phyloP scores from a whole-genome alignment of 805 yeast genomes.

The Lachancea nothofagi region DNA sequence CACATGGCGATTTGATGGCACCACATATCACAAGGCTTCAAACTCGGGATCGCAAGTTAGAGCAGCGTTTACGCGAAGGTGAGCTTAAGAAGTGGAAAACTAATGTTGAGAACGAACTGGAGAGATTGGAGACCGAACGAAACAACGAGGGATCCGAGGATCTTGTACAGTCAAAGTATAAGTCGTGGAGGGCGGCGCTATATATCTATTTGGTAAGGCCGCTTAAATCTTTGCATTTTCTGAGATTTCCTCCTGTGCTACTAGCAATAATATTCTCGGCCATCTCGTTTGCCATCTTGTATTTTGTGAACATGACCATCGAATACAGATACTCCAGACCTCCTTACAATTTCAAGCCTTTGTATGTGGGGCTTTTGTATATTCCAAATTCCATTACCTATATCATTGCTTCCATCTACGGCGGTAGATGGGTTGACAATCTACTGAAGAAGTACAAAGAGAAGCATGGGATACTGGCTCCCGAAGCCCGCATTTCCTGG shows the following conservation, averaged over 20 bases:
- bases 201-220: slow-evolving; percentile 56
- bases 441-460: slow-evolving; percentile 47
- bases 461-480: slow-evolving; percentile 60
- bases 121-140: slow-evolving; percentile 14
- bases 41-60: slow-evolving; percentile 18
- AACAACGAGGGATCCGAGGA: slow-evolving; percentile 2
- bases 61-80: slow-evolving; percentile 16
- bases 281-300: slow-evolving; percentile 63
- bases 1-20: slow-evolving; percentile 20
- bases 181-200: slow-evolving; percentile 23
- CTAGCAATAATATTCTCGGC: slow-evolving; percentile 62
- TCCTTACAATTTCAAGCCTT: slow-evolving; percentile 65
- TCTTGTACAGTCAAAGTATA: slow-evolving; percentile 8
- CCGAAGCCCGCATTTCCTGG: slow-evolving; percentile 75
- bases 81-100: slow-evolving; percentile 25
- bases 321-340: slow-evolving; percentile 52
- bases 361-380: slow-evolving; percentile 68
- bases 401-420: slow-evolving; percentile 66
- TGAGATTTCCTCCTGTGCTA: slow-evolving; percentile 69
- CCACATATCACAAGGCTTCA: slow-evolving; percentile 24
- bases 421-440: slow-evolving; percentile 75
- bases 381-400: slow-evolving; percentile 81
- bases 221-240: slow-evolving; percentile 50
- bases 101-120: slow-evolving; percentile 24
- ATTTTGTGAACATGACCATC: slow-evolving; percentile 70